Conservation (phyloP, 2,329 filamentous ascomycete species). For the Epichloe hybrida region DNA sequence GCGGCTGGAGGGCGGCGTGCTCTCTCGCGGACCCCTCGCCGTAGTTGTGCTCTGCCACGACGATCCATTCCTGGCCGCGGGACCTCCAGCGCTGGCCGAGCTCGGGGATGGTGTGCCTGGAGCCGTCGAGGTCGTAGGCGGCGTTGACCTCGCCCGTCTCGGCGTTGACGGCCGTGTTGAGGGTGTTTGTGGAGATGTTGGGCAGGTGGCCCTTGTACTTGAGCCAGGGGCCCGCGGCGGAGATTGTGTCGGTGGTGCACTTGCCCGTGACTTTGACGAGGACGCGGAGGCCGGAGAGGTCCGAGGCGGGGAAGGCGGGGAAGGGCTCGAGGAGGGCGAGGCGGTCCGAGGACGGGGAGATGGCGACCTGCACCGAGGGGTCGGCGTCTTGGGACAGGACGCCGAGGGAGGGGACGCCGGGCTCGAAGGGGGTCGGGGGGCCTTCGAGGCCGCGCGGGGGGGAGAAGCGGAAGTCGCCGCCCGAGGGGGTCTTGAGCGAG, state of each 20-base stretch:
- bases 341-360: constrained; percentile 78
- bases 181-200: constrained; percentile 94
- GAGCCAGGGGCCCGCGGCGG: constrained; percentile 89
- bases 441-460: constrained; percentile 60
- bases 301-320: constrained; percentile 60
- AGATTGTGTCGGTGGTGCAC: constrained; percentile 98
- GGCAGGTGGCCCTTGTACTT: constrained; percentile 99
- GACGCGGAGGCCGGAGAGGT: constrained; percentile 67
- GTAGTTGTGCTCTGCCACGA: constrained; percentile 96
- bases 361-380: constrained; percentile 55
- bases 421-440: constrained; percentile 56
- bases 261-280: constrained; percentile 95
- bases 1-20: constrained; percentile 78
- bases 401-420: constrained; percentile 58
- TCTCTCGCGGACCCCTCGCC: constrained; percentile 82
- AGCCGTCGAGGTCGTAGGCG: constrained; percentile 76
- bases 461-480: constrained; percentile 71
- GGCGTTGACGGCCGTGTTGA: constrained; percentile 88
- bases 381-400: constrained; percentile 62
- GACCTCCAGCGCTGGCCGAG: constrained; percentile 75
- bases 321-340: constrained; percentile 89
- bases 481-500: constrained; percentile 65
- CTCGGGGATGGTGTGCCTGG: constrained; percentile 66
- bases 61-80: constrained; percentile 67
- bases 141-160: constrained; percentile 86